Evolutionary conservation across 495 filamentous ascomycete genomes (phyloP).

Genomic region (Aspergillus cristatus): DNA sequence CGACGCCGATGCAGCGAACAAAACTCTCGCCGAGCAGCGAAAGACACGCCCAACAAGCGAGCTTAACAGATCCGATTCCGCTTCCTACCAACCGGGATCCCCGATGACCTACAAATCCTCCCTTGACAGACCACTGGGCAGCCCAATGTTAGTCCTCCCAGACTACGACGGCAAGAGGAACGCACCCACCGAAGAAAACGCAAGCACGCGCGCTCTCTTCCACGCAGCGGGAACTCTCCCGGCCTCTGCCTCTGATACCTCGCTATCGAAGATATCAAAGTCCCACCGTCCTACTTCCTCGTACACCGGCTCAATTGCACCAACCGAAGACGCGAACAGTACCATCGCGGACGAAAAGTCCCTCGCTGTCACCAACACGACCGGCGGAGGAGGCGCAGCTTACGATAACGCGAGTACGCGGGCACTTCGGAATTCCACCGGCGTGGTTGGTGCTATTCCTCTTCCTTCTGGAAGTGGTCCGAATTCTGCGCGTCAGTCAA

Average conservation of each 20-base stretch:
- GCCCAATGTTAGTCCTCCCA: conserved; percentile 25
- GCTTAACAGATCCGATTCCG: background rate
- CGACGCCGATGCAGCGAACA: background rate
- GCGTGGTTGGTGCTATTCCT: conserved; percentile 16
- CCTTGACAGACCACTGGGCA: conserved; percentile 12
- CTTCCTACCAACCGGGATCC: background rate
- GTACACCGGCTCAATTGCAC: conserved; percentile 17
- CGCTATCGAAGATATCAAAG: conserved; percentile 6
- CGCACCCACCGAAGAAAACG: conserved; percentile 23
- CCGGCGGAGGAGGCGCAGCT: background rate
- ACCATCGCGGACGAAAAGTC: conserved; percentile 24
- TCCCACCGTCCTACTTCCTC: conserved; percentile 17
- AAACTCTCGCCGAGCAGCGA: conserved; percentile 1
- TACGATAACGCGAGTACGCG: conserved; percentile 30
- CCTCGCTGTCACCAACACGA: conserved; percentile 10
- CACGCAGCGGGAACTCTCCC: conserved; percentile 24
- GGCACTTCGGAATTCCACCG: conserved; percentile 15
- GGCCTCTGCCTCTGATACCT: conserved; percentile 13
- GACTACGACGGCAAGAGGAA: conserved; percentile 19
- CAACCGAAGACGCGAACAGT: conserved; percentile 20
- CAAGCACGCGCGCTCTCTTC: conserved; percentile 29
- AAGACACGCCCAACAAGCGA: conserved; percentile 5
- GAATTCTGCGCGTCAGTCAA: conserved; percentile 15
- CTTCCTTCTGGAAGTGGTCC: background rate
- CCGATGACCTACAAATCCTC: background rate